A percentile compares a stretch with the other conserved stretches of the same genome.
These are phyloP conservation scores for Malassezia pachydermatis DNA, from an alignment of 1,284 basidiomycete species.

Conservation along the genomic window DNA sequence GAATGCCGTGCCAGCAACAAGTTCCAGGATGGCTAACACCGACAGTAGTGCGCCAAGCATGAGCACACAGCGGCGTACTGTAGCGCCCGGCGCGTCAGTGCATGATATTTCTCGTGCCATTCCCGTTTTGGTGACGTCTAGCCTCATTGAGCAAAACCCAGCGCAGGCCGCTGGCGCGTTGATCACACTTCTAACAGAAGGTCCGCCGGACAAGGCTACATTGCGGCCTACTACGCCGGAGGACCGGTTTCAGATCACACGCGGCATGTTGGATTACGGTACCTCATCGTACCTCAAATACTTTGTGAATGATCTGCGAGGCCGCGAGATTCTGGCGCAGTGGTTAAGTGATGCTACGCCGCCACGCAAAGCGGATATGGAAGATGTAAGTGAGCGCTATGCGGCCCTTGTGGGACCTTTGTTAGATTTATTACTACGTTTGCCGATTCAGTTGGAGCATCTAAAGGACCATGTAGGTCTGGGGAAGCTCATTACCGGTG, in stretches of 20 bases:
- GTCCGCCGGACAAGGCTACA: neutral
- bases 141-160: conserved; percentile 12
- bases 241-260: conserved; percentile 8
- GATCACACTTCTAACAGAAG: conserved; percentile 8
- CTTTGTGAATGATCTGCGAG: conserved; percentile 11
- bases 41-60: too few species aligned
- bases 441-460: conserved; percentile 23
- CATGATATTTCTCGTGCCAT: conserved; percentile 1
- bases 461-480: conserved; percentile 30
- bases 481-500: conserved; percentile 28
- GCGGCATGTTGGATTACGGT: conserved; percentile 3
- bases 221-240: conserved; percentile 7
- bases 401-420: conserved; percentile 23
- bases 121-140: neutral
- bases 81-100: too few species aligned
- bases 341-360: conserved; percentile 18
- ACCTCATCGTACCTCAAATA: conserved; percentile 3
- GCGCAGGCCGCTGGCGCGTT: conserved; percentile 12
- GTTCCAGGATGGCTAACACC: too few species aligned
- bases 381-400: conserved; percentile 27
- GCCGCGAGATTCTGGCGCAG: conserved; percentile 12
- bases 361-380: conserved; percentile 15
- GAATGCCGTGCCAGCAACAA: too few species aligned
- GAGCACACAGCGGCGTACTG: too few species aligned
- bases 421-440: conserved; percentile 20